Conservation (phyloP, 768 basidiomycete genomes). For the Hygrocybe punicea region DNA sequence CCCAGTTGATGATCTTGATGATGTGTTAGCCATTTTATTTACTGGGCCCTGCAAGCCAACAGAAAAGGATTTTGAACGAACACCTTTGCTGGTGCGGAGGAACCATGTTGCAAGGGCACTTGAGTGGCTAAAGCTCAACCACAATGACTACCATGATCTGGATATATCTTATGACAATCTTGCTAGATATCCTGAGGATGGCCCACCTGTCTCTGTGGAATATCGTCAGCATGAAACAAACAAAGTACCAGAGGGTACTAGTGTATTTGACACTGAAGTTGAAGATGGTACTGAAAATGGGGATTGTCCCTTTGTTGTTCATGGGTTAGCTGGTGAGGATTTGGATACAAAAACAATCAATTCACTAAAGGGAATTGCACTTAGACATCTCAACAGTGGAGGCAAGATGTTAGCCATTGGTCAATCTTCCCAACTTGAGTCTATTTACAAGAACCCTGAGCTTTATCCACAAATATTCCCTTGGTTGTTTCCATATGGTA, state of each 20-base stretch:
- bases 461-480: slow-evolving; percentile 39
- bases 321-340: slow-evolving; percentile 31
- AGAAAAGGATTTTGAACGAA: slow-evolving; percentile 22
- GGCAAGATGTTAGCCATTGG: slow-evolving; percentile 21
- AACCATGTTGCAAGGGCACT: slow-evolving; percentile 25
- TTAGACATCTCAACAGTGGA: slow-evolving; percentile 16
- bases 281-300: slow-evolving; percentile 25
- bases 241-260: slow-evolving; percentile 9
- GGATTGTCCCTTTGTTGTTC: slow-evolving; percentile 36
- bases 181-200: slow-evolving; percentile 10
- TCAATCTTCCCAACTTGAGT: slow-evolving; percentile 13
- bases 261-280: slow-evolving; percentile 8
- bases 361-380: slow-evolving; percentile 19
- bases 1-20: slow-evolving; percentile 28
- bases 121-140: slow-evolving; percentile 35
- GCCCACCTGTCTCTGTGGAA: slow-evolving; percentile 21
- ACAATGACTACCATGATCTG: slow-evolving; percentile 30
- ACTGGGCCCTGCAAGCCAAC: slow-evolving; percentile 26
- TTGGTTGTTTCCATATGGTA: slow-evolving; percentile 40
- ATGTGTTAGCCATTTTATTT: slow-evolving; percentile 33
- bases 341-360: slow-evolving; percentile 13
- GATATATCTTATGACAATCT: slow-evolving; percentile 25
- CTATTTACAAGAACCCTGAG: slow-evolving; percentile 29
- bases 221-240: slow-evolving; percentile 11
- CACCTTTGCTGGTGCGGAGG: slow-evolving; percentile 31